Conservation (phyloP, 176 grass and related monocot species). For the Secale cereale region DNA sequence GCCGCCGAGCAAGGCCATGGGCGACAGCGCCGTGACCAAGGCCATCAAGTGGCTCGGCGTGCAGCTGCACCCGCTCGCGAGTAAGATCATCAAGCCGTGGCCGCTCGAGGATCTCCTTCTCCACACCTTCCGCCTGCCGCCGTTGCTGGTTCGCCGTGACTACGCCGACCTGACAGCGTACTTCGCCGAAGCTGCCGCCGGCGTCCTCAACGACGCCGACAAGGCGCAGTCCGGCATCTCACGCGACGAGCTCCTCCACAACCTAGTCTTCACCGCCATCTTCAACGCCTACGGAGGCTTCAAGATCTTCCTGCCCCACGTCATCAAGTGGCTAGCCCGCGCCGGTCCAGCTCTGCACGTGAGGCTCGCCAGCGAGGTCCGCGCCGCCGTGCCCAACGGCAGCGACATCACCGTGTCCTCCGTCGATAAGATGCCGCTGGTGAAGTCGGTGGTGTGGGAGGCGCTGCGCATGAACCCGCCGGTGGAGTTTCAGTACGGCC, state of each 20-base stretch:
- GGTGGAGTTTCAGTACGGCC: constrained; percentile 79
- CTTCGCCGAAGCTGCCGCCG: constrained; percentile 39
- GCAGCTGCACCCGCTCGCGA: constrained; percentile 66
- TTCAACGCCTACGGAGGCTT: constrained; percentile 79
- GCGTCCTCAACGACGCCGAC: constrained; percentile 54
- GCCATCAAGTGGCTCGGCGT: constrained; percentile 52
- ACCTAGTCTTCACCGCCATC: constrained; percentile 61
- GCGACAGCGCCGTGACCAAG: constrained; percentile 21
- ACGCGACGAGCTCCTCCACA: constrained; percentile 67
- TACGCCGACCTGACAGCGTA: constrained; percentile 50
- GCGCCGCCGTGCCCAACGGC: background rate
- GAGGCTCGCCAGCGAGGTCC: constrained; percentile 49
- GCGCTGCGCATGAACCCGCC: constrained; percentile 67
- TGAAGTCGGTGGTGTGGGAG: constrained; percentile 76
- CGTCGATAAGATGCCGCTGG: constrained; percentile 61
- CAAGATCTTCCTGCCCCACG: constrained; percentile 65
- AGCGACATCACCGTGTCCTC: constrained; percentile 25
- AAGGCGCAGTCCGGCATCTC: constrained; percentile 13
- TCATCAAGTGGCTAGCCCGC: constrained; percentile 62
- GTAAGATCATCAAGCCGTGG: constrained; percentile 40
- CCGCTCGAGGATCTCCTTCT: constrained; percentile 57
- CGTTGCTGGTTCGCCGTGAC: constrained; percentile 43
- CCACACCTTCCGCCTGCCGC: constrained; percentile 60
- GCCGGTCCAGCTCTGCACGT: constrained; percentile 46
- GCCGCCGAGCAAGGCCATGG: constrained; percentile 41